These are phyloP conservation scores for Ajuga reptans DNA, from an alignment of 305 asterid genomes.

Conservation along the genomic window DNA sequence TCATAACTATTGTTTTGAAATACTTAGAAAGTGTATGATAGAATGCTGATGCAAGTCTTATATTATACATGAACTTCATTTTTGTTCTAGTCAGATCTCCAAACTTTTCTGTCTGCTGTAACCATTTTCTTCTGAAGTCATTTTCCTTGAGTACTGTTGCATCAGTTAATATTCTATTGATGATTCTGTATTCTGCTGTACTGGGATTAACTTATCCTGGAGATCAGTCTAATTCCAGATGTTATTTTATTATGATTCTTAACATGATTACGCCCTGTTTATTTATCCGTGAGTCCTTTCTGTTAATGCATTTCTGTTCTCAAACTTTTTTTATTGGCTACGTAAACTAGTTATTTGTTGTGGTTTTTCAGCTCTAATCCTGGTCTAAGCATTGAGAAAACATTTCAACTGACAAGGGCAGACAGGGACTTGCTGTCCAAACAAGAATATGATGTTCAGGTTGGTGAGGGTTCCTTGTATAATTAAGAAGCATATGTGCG, in stretches of 20 bases:
- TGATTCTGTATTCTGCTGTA: slow-evolving; percentile 5
- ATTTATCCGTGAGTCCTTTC: slow-evolving; percentile 8
- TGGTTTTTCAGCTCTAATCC: slow-evolving; percentile 57
- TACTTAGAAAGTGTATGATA: neutral
- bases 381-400: slow-evolving; percentile 70
- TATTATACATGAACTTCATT: neutral
- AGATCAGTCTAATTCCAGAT: neutral
- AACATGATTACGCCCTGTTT: slow-evolving; percentile 1
- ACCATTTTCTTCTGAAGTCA: neutral
- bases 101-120: slow-evolving; percentile 1
- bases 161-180: neutral
- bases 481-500: slow-evolving; percentile 3
- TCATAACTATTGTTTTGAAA: neutral
- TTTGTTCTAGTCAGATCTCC: neutral
- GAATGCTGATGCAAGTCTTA: slow-evolving; percentile 8
- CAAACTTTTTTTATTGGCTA: slow-evolving; percentile 4
- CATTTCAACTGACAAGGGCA: slow-evolving; percentile 78
- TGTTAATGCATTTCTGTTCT: neutral
- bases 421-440: slow-evolving; percentile 74
- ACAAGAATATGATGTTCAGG: slow-evolving; percentile 91
- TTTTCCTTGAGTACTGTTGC: neutral
- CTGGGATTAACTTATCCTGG: neutral
- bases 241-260: neutral
- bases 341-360: slow-evolving; percentile 13
- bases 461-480: slow-evolving; percentile 29